A percentile compares a stretch with the other conserved stretches of the same genome.
These are phyloP conservation scores for Debaryomyces coudertii DNA, from an alignment of 1,139 yeast genomes.

Conservation along the genomic window DNA sequence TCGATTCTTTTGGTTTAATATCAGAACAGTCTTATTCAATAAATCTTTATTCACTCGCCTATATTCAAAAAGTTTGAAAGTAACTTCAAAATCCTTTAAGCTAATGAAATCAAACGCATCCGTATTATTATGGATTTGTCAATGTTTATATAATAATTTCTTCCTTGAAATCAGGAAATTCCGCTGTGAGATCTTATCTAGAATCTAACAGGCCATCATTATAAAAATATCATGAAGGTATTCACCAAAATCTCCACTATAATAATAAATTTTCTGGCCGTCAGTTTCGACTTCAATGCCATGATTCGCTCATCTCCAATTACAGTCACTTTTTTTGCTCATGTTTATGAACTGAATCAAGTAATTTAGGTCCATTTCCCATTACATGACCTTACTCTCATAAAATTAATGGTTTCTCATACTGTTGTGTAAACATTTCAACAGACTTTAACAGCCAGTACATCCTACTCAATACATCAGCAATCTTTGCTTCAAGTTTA, in stretches of 20 bases:
- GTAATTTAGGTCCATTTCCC: slow-evolving; percentile 44
- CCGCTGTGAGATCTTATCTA: slow-evolving; percentile 35
- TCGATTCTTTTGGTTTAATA: too few species aligned
- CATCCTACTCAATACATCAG: slow-evolving; percentile 37
- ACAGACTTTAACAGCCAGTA: slow-evolving; percentile 27
- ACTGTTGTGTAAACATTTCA: slow-evolving; percentile 20
- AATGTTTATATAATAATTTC: slow-evolving; percentile 23
- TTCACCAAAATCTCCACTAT: slow-evolving; percentile 42
- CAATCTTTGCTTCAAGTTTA: slow-evolving; percentile 22
- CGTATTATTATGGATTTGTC: slow-evolving; percentile 11
- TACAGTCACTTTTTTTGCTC: slow-evolving; percentile 35
- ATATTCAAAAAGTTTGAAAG: too few species aligned
- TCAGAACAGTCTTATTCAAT: too few species aligned
- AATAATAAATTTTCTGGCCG: slow-evolving; percentile 24
- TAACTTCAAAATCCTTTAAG: slow-evolving; percentile 15
- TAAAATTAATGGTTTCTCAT: slow-evolving; percentile 30
- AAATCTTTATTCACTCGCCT: too few species aligned
- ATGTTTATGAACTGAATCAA: slow-evolving; percentile 31
- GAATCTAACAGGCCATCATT: slow-evolving; percentile 35
- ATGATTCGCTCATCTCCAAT: slow-evolving; percentile 45
- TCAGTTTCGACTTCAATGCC: slow-evolving; percentile 24
- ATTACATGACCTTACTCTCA: slow-evolving; percentile 42
- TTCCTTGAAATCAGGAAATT: slow-evolving; percentile 30
- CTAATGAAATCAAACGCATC: slow-evolving; percentile 19
- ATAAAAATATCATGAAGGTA: slow-evolving; percentile 36